These are phyloP conservation scores for Blastobotrys chiropterorum DNA, from an alignment of 805 yeast species.

Conservation along the genomic window DNA sequence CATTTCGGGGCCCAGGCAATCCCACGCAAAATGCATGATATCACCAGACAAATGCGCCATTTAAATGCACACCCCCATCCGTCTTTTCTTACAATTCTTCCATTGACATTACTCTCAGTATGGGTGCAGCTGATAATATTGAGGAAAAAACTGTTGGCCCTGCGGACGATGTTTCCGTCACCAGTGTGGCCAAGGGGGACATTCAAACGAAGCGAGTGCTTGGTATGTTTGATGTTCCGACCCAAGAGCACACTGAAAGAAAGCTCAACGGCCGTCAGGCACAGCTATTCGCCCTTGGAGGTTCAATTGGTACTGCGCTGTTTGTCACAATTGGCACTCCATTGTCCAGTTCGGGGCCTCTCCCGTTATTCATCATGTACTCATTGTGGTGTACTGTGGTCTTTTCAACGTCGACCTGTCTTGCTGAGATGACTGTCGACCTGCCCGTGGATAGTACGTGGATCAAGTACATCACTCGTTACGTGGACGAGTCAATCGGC, in stretches of 20 bases:
- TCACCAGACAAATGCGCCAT: not conserved
- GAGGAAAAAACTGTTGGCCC: not conserved
- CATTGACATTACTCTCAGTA: not conserved
- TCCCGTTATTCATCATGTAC: constrained; percentile 58
- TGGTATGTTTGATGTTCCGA: not conserved
- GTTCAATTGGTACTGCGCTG: constrained; percentile 75
- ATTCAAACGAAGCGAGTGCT: not conserved
- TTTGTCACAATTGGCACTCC: constrained; percentile 69
- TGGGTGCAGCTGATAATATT: not conserved
- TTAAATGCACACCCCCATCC: too few species aligned
- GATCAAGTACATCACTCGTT: constrained; percentile 66
- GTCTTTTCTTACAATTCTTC: too few species aligned
- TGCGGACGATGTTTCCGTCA: not conserved
- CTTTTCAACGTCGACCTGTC: constrained; percentile 56
- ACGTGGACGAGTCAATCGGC: constrained; percentile 68
- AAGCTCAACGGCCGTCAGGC: constrained; percentile 63
- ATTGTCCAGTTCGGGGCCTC: constrained; percentile 63
- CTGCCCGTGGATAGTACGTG: constrained; percentile 71
- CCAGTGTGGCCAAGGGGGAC: not conserved
- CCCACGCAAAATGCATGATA: not conserved
- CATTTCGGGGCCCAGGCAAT: too few species aligned
- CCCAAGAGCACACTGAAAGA: constrained; percentile 28
- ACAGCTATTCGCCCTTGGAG: constrained; percentile 73
- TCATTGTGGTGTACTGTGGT: constrained; percentile 66
- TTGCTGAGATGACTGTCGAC: constrained; percentile 76